Evolutionary conservation across 768 basidiomycete species (phyloP).

Genomic region (Podaxis sp.): DNA sequence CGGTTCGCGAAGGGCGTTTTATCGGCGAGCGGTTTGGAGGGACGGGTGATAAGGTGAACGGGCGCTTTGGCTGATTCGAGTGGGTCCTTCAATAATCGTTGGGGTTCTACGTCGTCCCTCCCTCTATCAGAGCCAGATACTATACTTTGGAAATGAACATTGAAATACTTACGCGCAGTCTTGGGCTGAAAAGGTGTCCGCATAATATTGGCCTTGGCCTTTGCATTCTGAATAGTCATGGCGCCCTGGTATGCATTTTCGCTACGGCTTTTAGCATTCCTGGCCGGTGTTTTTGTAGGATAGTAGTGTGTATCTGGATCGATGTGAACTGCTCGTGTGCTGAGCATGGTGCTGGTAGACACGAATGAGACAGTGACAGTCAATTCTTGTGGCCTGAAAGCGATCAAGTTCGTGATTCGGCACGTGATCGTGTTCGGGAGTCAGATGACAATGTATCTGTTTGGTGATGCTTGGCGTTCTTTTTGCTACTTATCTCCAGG

Average conservation of each 20-base stretch:
- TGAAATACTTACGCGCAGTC: slow-evolving; percentile 30
- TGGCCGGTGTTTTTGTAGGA: slow-evolving; percentile 57
- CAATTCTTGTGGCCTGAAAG: neutral
- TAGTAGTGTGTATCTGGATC: slow-evolving; percentile 29
- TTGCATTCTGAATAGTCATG: slow-evolving; percentile 47
- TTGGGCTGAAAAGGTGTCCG: slow-evolving; percentile 37
- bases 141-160: neutral
- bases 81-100: slow-evolving; percentile 22
- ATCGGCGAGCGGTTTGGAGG: slow-evolving; percentile 58
- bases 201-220: slow-evolving; percentile 26
- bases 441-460: neutral
- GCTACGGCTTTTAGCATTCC: slow-evolving; percentile 37
- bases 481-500: neutral
- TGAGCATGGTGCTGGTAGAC: slow-evolving; percentile 31
- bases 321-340: slow-evolving; percentile 34
- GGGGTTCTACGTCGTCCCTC: slow-evolving; percentile 17
- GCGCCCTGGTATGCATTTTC: slow-evolving; percentile 52
- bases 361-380: too few species aligned
- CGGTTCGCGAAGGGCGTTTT: slow-evolving; percentile 80
- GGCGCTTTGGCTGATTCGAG: slow-evolving; percentile 19
- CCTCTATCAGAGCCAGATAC: neutral
- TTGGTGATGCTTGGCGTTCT: neutral
- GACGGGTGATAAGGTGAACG: slow-evolving; percentile 23
- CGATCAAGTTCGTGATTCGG: neutral
- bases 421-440: neutral